Evolutionary conservation across 2,329 filamentous ascomycete genomes (phyloP), one percentile per base, ranked within the genome.

Genomic region (Aphanoascus verrucosus): DNA sequence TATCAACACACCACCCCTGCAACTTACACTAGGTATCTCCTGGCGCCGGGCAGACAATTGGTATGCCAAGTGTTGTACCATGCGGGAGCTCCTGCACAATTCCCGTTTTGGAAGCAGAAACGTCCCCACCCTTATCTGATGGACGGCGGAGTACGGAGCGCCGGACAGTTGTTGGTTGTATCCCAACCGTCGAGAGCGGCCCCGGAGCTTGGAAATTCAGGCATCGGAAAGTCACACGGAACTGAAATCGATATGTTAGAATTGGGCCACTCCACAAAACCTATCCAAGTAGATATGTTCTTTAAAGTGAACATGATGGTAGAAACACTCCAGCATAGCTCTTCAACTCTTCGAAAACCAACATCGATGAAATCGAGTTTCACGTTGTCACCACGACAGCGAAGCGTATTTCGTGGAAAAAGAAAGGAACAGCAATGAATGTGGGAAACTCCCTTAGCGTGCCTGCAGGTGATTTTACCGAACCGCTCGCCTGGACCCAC

Each of bases 41-140:
- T 49, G 35, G 34, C 20, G 28, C 46, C 46, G 40, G 35, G 34
- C 14, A 28, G 34, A 11, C 23, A 28, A 28, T 23, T 49, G 46
- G 32, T 5, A 20, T 34, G 46, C 46, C 46, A 49, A 49, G 46
- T 3, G 34, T 40, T 31, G 34, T 38, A 37, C 19, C 38, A 37
- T 51, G 49, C 49, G 11, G 28, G 40, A 51, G 49, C 49, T 51
- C 23, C 49, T 51, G 49, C 49, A 31, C 49, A 44, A 37, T 37
- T 51, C 49, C 31, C 49, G 38, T 35, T 51, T 28, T 31, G 49
- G 49, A 28, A 51, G 48, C 38, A 43, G 40, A 34, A 42, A 42
- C 37, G 37, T 19, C 47, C 32, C 47, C 47, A 49, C 47, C 17
- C 12, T 19, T 14, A 11, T 41, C 44, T 7, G 42, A 31, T 45